Evolutionary conservation across 352 stramenopile genomes (phyloP), one percentile per base, ranked within the genome.

Genomic region (Pythium folliculosum): DNA sequence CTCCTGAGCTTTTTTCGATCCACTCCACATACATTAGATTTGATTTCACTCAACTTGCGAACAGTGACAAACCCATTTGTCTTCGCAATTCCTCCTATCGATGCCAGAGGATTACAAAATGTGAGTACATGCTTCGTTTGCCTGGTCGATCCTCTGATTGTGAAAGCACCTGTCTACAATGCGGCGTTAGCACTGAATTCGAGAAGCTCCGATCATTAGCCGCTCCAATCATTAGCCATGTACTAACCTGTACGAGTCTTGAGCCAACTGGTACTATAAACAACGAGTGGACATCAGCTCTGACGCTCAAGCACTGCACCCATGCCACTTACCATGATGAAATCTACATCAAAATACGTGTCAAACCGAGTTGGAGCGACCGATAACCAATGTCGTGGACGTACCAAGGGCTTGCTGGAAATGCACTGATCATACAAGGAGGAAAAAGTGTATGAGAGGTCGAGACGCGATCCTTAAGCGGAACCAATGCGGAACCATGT

Each of bases 201-300:
- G 35, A 40, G 35, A 14, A 47, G 10, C 14, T 12, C 13, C 17
- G 40, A 16, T 47, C 17, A 19, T n/a, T n/a, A 47, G 37, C 22
- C 40, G 13, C 37, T 30, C 21, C 27, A 61, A 48, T 23, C 27
- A 32, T 32, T 32, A 32, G 27, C 27, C 27, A 22, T 52, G 23
- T n/a, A 44, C 62, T 19, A 13, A 93, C 87, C 87, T 78, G 58
- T 84, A 92, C 0, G 83, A 84, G 64, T 95, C 87, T 84, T 95
- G 87, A 9, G 87, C 85, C 27, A 94, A 65, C 61, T 95, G 87
- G 69, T 90, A 95, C 87, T 95, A 64, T 38, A 49, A 48, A 6
- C 25, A 63, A 30, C 17, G 19, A 32, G 5, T 32, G 27, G 27
- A 32, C 27, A 32, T 51, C 23, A 49, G 19, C 23, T 35, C 14